Conservation (phyloP, 192 early-diverging fungal species). For the Anaeromyces robustus region DNA sequence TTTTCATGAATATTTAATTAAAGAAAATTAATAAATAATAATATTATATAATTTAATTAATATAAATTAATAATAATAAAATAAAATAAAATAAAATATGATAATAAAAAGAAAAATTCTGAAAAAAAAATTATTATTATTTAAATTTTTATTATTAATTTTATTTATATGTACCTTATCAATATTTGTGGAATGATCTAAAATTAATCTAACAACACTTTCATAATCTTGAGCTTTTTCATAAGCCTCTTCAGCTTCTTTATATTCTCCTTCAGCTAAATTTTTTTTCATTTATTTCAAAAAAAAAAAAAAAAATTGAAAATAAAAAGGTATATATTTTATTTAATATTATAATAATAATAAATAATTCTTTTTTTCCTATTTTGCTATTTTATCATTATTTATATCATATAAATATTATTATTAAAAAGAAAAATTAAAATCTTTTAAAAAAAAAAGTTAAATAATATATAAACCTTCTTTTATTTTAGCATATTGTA, state of each 20-base stretch:
- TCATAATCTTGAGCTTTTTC: slow-evolving; percentile 31
- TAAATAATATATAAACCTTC: slow-evolving; percentile 15
- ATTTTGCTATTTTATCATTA: too few species aligned
- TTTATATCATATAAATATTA: too few species aligned
- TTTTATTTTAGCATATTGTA: slow-evolving; percentile 28
- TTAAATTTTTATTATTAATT: neutral
- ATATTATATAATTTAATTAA: too few species aligned
- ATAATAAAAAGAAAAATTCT: too few species aligned
- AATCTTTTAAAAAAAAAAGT: too few species aligned
- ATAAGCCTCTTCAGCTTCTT: slow-evolving; percentile 30
- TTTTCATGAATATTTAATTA: slow-evolving; percentile 3
- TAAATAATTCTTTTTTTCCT: too few species aligned
- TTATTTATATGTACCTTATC: slow-evolving; percentile 9
- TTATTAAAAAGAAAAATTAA: too few species aligned
- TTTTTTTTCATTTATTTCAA: neutral
- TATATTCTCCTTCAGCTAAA: slow-evolving; percentile 16
- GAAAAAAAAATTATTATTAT: too few species aligned
- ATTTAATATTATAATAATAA: too few species aligned
- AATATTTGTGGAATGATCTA: slow-evolving; percentile 30
- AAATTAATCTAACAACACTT: slow-evolving; percentile 22
- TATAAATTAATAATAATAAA: too few species aligned
- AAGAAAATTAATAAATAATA: slow-evolving; percentile 1
- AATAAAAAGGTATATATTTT: too few species aligned
- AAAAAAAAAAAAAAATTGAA: neutral
- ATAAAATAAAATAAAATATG: too few species aligned